Evolutionary conservation across 768 basidiomycete species (phyloP).

Genomic region (Macrolepiota dolichaula): DNA sequence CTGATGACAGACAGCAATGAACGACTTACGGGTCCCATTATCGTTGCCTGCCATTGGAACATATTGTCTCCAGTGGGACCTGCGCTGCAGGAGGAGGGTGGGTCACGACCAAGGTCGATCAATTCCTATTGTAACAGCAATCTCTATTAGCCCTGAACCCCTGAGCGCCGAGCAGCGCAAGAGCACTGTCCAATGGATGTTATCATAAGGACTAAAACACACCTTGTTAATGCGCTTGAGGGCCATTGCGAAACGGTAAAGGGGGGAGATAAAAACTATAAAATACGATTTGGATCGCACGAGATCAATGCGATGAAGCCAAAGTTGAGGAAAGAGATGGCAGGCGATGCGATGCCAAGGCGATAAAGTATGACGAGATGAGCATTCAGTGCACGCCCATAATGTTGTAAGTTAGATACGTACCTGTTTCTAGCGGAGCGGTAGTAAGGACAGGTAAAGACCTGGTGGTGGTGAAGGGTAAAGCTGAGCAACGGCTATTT

Average conservation of each 20-base stretch:
- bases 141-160: conserved; percentile 13
- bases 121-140: conserved; percentile 68
- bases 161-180: conserved; percentile 11
- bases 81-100: conserved; percentile 98
- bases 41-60: conserved; percentile 99
- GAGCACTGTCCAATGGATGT: conserved; percentile 9
- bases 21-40: conserved; percentile 91
- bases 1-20: conserved; percentile 16
- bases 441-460: conserved; percentile 21
- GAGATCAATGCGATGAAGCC: conserved; percentile 34
- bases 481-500: conserved; percentile 42
- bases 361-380: conserved; percentile 22
- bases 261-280: conserved; percentile 27
- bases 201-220: not conserved
- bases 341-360: conserved; percentile 28
- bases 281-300: conserved; percentile 36
- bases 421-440: conserved; percentile 27
- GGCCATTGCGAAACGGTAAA: conserved; percentile 61
- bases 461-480: conserved; percentile 49
- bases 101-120: conserved; percentile 98
- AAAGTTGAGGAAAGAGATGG: conserved; percentile 15
- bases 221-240: conserved; percentile 99
- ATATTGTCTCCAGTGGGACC: conserved; percentile 97
- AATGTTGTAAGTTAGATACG: conserved; percentile 19
- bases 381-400: conserved; percentile 12